These are phyloP conservation scores for Cadophora sp. DNA, from an alignment of 2,329 filamentous ascomycete genomes.

Conservation along the genomic window DNA sequence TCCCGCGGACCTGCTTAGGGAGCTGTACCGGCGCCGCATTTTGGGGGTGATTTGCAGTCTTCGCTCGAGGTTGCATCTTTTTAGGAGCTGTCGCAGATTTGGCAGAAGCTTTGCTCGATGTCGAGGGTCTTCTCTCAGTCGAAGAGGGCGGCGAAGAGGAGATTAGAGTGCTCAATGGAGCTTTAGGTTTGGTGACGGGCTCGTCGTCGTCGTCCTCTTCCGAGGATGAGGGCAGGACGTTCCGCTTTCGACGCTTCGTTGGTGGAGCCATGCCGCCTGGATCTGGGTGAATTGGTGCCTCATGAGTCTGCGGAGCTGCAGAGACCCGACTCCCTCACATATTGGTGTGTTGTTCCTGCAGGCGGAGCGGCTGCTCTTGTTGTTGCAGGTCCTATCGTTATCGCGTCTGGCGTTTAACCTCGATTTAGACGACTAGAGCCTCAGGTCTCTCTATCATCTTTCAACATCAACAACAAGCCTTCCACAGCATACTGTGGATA, in stretches of 20 bases:
- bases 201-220: conserved; percentile 59
- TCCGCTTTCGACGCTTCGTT: conserved; percentile 59
- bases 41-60: conserved; percentile 39
- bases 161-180: conserved; percentile 33
- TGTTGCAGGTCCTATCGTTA: conserved; percentile 5
- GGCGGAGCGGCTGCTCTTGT: conserved; percentile 8
- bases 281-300: conserved; percentile 8
- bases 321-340: conserved; percentile 6
- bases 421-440: neutral
- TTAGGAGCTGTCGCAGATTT: conserved; percentile 41
- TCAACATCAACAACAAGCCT: neutral
- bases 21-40: conserved; percentile 42
- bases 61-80: conserved; percentile 38
- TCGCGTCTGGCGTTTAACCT: neutral
- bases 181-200: conserved; percentile 30
- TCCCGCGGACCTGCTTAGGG: conserved; percentile 41
- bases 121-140: conserved; percentile 18
- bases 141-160: conserved; percentile 36
- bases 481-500: neutral
- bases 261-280: conserved; percentile 44
- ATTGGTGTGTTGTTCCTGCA: conserved; percentile 12
- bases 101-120: conserved; percentile 23
- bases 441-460: neutral
- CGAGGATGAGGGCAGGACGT: conserved; percentile 50
- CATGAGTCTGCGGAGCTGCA: conserved; percentile 16